Percentiles rank a stretch among this genome's conserved stretches.
Evolutionary conservation across 2,329 filamentous ascomycete species (phyloP).

Genomic region (Clarireedia monteithiana): DNA sequence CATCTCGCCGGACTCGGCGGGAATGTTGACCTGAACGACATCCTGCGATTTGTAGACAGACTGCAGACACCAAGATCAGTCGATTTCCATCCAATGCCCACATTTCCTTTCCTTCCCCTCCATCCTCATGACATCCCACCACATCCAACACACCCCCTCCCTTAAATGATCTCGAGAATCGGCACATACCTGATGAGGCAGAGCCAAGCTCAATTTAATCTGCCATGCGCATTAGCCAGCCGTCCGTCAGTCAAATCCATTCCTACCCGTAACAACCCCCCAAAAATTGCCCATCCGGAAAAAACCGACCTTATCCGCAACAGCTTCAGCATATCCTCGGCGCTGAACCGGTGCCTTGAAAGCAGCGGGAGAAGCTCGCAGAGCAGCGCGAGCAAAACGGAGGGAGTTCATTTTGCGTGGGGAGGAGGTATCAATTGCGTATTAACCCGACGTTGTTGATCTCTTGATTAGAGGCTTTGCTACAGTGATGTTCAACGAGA

Average conservation of each 20-base stretch:
- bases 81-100: neutral
- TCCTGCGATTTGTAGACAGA: slow-evolving; percentile 61
- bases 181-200: slow-evolving; percentile 89
- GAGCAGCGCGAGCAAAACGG: slow-evolving; percentile 83
- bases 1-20: slow-evolving; percentile 98
- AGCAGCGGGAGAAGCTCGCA: slow-evolving; percentile 73
- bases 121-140: neutral
- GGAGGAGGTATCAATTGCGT: slow-evolving; percentile 34
- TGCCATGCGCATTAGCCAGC: slow-evolving; percentile 29
- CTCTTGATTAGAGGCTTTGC: slow-evolving; percentile 26
- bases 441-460: slow-evolving; percentile 10
- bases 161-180: neutral
- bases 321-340: slow-evolving; percentile 84
- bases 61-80: slow-evolving; percentile 41
- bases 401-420: slow-evolving; percentile 77
- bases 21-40: slow-evolving; percentile 94
- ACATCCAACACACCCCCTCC: neutral
- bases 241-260: neutral
- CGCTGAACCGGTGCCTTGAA: slow-evolving; percentile 71
- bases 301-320: slow-evolving; percentile 65
- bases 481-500: neutral
- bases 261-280: neutral
- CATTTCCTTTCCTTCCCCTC: neutral
- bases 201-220: slow-evolving; percentile 96
- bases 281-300: neutral